A percentile compares a stretch with the other conserved stretches of the same genome.
These are phyloP conservation scores for Amphicarpaea edgeworthii DNA, from an alignment of 306 rosid species.

Conservation along the genomic window DNA sequence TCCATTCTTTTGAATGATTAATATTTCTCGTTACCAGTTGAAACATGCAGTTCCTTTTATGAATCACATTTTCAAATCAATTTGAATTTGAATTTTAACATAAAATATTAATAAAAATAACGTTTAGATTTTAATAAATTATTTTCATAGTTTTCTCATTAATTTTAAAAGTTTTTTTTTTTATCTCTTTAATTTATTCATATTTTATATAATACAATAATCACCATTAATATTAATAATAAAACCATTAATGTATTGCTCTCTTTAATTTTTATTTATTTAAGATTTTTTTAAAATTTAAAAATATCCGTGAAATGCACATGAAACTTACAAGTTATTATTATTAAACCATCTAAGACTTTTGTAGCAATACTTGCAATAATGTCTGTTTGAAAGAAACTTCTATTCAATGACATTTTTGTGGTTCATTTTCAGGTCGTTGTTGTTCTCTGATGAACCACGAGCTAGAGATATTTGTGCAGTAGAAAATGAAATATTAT, in stretches of 20 bases:
- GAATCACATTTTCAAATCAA: background rate
- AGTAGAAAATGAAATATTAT: background rate
- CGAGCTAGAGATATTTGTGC: conserved; percentile 33
- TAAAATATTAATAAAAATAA: background rate
- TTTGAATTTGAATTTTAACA: background rate
- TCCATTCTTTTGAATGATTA: conserved; percentile 1
- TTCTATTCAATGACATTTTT: conserved; percentile 11
- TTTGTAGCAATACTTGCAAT: conserved; percentile 28
- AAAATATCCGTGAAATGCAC: background rate
- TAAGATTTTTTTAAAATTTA: background rate
- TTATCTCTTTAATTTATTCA: background rate
- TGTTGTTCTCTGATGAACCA: conserved; percentile 30
- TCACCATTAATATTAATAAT: background rate
- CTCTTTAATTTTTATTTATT: background rate
- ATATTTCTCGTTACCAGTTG: background rate
- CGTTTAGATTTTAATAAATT: background rate
- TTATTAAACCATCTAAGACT: background rate
- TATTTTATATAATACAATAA: background rate
- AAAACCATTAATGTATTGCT: background rate
- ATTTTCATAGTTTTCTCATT: background rate
- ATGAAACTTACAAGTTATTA: background rate
- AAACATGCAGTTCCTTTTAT: background rate
- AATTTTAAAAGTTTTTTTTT: background rate
- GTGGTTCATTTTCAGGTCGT: conserved; percentile 45
- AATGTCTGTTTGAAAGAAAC: conserved; percentile 2